A percentile compares a stretch with the other conserved stretches of the same genome.
Evolutionary conservation across 805 yeast species (phyloP).

Genomic region (Sugiyamaella floridensis): DNA sequence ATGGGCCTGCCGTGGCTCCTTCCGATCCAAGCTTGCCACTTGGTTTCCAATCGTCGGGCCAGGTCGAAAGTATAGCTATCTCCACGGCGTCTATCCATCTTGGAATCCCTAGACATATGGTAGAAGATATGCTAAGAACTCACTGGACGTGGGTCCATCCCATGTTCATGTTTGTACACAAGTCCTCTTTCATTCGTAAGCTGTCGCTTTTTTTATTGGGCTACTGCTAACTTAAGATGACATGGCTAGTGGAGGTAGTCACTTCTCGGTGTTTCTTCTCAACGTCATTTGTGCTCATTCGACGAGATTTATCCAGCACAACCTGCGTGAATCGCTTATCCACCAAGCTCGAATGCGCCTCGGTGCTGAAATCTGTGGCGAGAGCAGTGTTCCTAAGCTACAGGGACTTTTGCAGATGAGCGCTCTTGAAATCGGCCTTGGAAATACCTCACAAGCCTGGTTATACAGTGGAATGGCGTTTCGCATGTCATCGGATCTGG

Average conservation of each 20-base stretch:
- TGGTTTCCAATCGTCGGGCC: background rate
- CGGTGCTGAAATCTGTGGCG: background rate
- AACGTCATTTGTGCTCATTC: slow-evolving; percentile 3
- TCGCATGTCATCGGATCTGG: slow-evolving; percentile 11
- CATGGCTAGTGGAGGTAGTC: background rate
- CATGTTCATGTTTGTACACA: slow-evolving; percentile 4
- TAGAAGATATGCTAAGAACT: background rate
- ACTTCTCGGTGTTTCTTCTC: slow-evolving; percentile 1
- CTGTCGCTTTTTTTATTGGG: background rate
- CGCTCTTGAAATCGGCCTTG: slow-evolving; percentile 8
- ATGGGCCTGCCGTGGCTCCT: background rate
- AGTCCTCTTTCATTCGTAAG: slow-evolving; percentile 2
- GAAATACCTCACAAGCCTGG: slow-evolving; percentile 10
- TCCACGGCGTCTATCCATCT: background rate
- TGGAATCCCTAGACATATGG: background rate
- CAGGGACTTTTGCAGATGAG: slow-evolving; percentile 3
- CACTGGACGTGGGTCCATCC: slow-evolving; percentile 6
- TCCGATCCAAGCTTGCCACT: background rate
- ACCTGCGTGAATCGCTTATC: background rate
- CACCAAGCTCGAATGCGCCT: slow-evolving; percentile 1
- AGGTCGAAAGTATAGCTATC: slow-evolving; percentile 1
- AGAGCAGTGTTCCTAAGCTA: background rate
- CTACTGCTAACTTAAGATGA: background rate
- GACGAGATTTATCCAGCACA: background rate
- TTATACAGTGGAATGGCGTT: slow-evolving; percentile 12